A percentile compares a stretch with the other conserved stretches of the same genome.
phyloP scores from a whole-genome alignment of 306 rosid genomes.

The Quercus variabilis region DNA sequence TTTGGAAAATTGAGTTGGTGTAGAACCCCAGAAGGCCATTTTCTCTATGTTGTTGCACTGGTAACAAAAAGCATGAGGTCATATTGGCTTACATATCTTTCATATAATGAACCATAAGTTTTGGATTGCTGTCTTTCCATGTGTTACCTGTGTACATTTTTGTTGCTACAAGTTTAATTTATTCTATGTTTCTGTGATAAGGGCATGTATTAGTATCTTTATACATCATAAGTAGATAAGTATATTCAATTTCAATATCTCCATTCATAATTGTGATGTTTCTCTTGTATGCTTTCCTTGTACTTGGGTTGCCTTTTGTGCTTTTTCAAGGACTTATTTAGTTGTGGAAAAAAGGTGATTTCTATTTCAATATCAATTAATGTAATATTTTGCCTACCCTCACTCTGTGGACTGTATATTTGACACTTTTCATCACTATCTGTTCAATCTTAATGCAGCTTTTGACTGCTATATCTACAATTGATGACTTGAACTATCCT shows the following conservation, averaged over 20 bases:
- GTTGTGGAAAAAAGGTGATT: no score
- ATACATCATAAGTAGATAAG: not conserved
- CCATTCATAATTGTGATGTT: no score
- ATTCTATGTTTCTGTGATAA: not conserved
- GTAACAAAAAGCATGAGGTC: not conserved
- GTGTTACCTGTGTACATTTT: not conserved
- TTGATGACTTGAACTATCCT: slow-evolving; percentile 96
- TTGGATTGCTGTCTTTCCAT: not conserved
- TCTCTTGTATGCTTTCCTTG: no score
- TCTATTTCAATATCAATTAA: not conserved
- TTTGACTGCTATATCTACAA: slow-evolving; percentile 78
- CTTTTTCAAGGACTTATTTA: no score
- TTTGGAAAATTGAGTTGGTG: not conserved
- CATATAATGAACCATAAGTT: not conserved
- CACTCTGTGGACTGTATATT: not conserved
- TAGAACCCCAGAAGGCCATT: not conserved
- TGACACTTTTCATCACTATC: slow-evolving; percentile 25
- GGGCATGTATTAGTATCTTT: not conserved
- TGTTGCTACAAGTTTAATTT: not conserved
- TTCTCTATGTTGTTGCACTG: not conserved
- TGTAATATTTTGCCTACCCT: not conserved
- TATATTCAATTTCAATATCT: not conserved
- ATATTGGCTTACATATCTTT: not conserved
- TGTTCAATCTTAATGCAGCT: slow-evolving; percentile 54
- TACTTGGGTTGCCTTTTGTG: no score